These are phyloP conservation scores for Candida ipomoeae DNA, from an alignment of 805 yeast species.

Conservation along the genomic window DNA sequence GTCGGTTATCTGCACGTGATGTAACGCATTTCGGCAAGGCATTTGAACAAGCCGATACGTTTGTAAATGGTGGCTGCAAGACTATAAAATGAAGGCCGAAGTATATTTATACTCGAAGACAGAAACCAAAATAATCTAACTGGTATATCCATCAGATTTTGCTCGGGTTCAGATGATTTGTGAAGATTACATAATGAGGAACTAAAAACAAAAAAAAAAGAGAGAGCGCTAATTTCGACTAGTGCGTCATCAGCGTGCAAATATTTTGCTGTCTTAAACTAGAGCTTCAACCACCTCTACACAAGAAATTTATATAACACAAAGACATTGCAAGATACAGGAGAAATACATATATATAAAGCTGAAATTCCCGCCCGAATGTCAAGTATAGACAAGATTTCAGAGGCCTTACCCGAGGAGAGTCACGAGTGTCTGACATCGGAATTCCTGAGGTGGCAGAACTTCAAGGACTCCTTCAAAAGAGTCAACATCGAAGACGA, in stretches of 20 bases:
- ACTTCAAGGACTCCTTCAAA: conserved; percentile 49
- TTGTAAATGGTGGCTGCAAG: background rate
- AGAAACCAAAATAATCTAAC: background rate
- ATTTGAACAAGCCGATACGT: background rate
- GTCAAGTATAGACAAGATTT: background rate
- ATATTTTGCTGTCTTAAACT: background rate
- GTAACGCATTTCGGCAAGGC: conserved; percentile 3
- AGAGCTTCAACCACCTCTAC: background rate
- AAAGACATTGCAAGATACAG: background rate
- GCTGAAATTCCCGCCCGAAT: background rate
- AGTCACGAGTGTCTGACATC: conserved; percentile 9
- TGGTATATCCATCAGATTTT: background rate
- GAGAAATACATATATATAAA: too few relatives aligned
- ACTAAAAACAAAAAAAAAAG: background rate
- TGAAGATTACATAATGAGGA: background rate
- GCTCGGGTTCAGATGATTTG: background rate
- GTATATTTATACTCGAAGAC: background rate
- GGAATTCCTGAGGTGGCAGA: conserved; percentile 33
- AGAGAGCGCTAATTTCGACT: background rate
- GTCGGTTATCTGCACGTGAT: conserved; percentile 1
- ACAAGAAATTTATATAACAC: background rate
- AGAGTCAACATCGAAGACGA: conserved; percentile 26
- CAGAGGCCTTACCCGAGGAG: background rate
- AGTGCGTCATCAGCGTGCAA: conserved; percentile 2
- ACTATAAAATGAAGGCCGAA: background rate